Evolutionary conservation across 2,329 filamentous ascomycete species (phyloP).

Genomic region (Cercospora sp.): DNA sequence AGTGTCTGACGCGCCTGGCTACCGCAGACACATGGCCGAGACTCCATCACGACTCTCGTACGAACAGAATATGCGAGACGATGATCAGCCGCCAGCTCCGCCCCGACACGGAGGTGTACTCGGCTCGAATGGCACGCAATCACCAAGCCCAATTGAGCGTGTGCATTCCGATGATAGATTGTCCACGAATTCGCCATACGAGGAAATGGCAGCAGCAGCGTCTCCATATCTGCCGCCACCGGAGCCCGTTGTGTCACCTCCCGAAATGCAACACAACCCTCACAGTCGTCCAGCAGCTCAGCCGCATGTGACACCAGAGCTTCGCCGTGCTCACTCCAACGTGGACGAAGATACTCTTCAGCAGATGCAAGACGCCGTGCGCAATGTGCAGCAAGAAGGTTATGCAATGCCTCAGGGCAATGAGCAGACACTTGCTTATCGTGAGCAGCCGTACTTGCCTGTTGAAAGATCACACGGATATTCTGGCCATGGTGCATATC

Average conservation of each 20-base stretch:
- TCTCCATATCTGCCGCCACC: constrained; percentile 52
- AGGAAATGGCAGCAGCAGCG: constrained; percentile 49
- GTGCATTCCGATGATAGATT: constrained; percentile 58
- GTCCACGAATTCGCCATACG: constrained; percentile 46
- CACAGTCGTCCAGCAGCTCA: constrained; percentile 67
- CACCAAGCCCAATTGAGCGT: constrained; percentile 44
- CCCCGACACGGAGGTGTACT: constrained; percentile 41
- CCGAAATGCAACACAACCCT: constrained; percentile 74
- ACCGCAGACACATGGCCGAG: constrained; percentile 44
- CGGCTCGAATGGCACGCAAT: constrained; percentile 41
- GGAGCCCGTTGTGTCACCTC: constrained; percentile 74
- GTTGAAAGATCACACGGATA: constrained; percentile 38
- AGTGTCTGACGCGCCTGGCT: constrained; percentile 50
- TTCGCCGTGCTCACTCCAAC: constrained; percentile 77
- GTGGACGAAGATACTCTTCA: constrained; percentile 79
- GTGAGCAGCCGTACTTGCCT: constrained; percentile 41
- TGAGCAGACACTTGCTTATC: constrained; percentile 21
- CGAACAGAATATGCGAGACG: constrained; percentile 33
- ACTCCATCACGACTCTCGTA: constrained; percentile 44
- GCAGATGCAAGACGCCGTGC: constrained; percentile 70
- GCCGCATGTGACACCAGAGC: constrained; percentile 72
- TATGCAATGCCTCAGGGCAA: constrained; percentile 9
- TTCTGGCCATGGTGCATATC: constrained; percentile 16
- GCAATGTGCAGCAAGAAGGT: constrained; percentile 32
- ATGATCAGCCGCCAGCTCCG: constrained; percentile 44